Evolutionary conservation across 495 filamentous ascomycete species (phyloP), one percentile per base, ranked within the genome.

Genomic region (Durotheca rogersii): DNA sequence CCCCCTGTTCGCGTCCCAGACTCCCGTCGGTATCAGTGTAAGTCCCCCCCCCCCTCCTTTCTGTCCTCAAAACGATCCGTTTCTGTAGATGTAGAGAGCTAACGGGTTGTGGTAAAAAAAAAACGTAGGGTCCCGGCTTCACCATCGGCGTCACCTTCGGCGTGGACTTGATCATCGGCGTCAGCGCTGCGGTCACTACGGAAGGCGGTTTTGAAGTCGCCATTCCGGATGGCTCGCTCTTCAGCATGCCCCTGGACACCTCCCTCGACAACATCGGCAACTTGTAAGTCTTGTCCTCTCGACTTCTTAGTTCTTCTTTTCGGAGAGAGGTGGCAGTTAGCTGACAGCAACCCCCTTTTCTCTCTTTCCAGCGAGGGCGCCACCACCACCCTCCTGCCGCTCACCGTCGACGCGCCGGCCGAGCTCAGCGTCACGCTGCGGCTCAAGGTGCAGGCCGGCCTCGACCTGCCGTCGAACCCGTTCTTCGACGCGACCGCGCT

Each of bases 171-270:
- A 57, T 69, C 0, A 4, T 67, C 1, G 38, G 45, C n/a, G 30
- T 69, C 30, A 41, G 34, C 0, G 54, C 47, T 32, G 48, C 56
- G 31, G 40, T 67, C 32, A 34, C 54, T 6, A 27, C 59, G 1
- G 34, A 60, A 4, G 62, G 57, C 7, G 66, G 64, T 0, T 69
- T 69, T 56, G 51, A 69, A 23, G 53, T 67, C 2, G 42, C 53
- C 17, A 67, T 69, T 33, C 64, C 66, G 1, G 57, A 67, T 33
- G 57, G 53, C 12, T 56, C 66, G 6, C 44, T 51, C n/a, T 65
- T 59, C 12, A 62, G 49, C n/a, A 65, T 65, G 2, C 41, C 49
- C 2, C 32, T 65, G 2, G 51, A 65, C 27, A 40, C 53, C 3
- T 47, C 43, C 1, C 39, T 44, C 6, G 31, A 25, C 4, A 59